Evolutionary conservation across 768 basidiomycete genomes (phyloP).

Genomic region (Agaricus subrufescens): DNA sequence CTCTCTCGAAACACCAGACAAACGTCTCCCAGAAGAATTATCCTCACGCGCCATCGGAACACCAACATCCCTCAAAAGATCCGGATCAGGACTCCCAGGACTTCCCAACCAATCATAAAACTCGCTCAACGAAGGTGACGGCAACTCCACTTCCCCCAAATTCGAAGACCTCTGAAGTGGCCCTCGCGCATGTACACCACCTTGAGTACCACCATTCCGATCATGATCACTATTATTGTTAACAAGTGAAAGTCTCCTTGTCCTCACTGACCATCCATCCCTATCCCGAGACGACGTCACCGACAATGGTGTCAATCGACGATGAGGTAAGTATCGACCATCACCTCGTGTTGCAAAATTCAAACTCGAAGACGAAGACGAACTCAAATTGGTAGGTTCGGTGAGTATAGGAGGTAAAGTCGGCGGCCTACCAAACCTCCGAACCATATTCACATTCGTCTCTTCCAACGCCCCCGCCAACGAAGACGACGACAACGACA

Average conservation of each 20-base stretch:
- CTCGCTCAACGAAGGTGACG: constrained; percentile 9
- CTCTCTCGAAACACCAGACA: background rate
- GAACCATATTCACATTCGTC: background rate
- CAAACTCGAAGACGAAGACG: too few relatives aligned
- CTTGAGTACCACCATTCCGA: background rate
- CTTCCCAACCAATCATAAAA: constrained; percentile 9
- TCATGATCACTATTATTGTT: too few relatives aligned
- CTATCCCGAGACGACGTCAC: too few relatives aligned
- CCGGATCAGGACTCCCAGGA: background rate
- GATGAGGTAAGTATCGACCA: too few relatives aligned
- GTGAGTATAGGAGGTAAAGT: constrained; percentile 5
- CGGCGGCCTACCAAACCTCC: background rate
- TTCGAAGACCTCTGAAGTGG: background rate
- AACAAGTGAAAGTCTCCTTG: background rate
- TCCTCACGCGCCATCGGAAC: background rate
- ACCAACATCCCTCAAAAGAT: background rate
- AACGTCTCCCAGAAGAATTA: background rate
- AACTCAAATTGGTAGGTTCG: background rate
- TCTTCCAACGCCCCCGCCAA: background rate
- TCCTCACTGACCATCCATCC: too few relatives aligned
- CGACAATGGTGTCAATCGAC: too few relatives aligned
- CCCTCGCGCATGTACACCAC: background rate
- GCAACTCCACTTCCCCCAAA: background rate
- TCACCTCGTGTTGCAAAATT: too few relatives aligned
- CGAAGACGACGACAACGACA: too few relatives aligned